A percentile compares a stretch with the other conserved stretches of the same genome.
Conservation (phyloP, 2,329 filamentous ascomycete species). For the Gyromitra esculenta region DNA sequence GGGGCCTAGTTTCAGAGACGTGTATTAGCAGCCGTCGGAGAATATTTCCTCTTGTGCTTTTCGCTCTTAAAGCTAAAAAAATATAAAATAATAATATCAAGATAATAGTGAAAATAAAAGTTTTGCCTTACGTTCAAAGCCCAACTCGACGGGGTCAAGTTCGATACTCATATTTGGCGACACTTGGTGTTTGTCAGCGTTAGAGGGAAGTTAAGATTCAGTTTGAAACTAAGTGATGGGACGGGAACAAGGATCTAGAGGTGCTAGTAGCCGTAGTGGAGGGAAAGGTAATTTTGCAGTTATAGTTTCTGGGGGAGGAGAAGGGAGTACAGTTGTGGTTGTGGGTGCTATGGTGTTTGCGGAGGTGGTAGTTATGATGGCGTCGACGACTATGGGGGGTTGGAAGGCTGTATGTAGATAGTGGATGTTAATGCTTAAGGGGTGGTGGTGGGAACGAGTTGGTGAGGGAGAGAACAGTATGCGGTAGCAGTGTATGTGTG, state of each 20-base stretch:
- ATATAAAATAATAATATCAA: neutral
- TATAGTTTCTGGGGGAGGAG: neutral
- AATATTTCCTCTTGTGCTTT: slow-evolving; percentile 22
- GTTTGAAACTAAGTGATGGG: slow-evolving; percentile 33
- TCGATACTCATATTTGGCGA: slow-evolving; percentile 81
- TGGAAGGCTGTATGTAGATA: slow-evolving; percentile 32
- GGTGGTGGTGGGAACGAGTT: slow-evolving; percentile 28
- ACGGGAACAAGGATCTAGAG: slow-evolving; percentile 4
- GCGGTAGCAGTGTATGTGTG: slow-evolving; percentile 28
- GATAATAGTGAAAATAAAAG: slow-evolving; percentile 27
- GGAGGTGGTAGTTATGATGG: slow-evolving; percentile 12
- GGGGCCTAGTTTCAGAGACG: slow-evolving; percentile 65
- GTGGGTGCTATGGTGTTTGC: slow-evolving; percentile 35
- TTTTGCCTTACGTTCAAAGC: slow-evolving; percentile 81
- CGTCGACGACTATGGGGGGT: slow-evolving; percentile 25
- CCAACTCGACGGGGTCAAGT: slow-evolving; percentile 88
- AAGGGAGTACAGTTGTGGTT: slow-evolving; percentile 8
- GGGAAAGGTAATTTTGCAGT: slow-evolving; percentile 35
- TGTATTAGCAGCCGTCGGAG: slow-evolving; percentile 53
- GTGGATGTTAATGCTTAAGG: slow-evolving; percentile 35
- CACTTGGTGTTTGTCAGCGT: slow-evolving; percentile 35
- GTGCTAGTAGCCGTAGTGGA: slow-evolving; percentile 11
- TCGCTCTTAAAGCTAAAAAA: slow-evolving; percentile 29
- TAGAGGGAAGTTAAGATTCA: slow-evolving; percentile 22
- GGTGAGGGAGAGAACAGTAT: slow-evolving; percentile 27